Evolutionary conservation across 805 yeast genomes (phyloP).

Genomic region (Lachancea sp.): DNA sequence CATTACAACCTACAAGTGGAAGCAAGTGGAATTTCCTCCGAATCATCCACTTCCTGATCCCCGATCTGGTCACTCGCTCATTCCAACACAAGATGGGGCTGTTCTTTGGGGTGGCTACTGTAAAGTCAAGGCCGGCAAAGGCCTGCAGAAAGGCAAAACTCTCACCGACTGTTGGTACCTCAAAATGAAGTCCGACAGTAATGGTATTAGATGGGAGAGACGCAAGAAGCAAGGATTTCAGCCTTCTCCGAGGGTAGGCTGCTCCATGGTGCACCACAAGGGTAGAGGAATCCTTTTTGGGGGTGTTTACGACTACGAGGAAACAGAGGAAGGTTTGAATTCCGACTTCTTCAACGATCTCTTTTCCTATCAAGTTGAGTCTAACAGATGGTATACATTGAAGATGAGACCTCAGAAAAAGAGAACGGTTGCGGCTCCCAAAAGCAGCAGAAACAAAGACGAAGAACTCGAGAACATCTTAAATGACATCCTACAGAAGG

Average conservation of each 20-base stretch:
- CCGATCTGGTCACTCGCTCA: conserved; percentile 85
- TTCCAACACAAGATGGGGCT: conserved; percentile 77
- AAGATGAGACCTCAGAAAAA: conserved; percentile 56
- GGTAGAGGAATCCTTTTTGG: conserved; percentile 92
- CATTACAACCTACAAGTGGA: conserved; percentile 84
- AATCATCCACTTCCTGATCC: conserved; percentile 82
- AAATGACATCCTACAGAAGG: conserved; percentile 65
- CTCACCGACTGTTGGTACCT: conserved; percentile 80
- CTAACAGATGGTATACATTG: conserved; percentile 82
- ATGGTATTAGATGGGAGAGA: conserved; percentile 77
- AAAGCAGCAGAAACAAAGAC: conserved; percentile 48
- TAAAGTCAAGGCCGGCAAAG: conserved; percentile 84
- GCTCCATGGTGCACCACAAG: conserved; percentile 80
- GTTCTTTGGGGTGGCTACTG: conserved; percentile 90
- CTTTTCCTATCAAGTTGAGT: conserved; percentile 74
- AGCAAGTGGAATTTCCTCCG: conserved; percentile 77
- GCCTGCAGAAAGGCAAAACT: conserved; percentile 85
- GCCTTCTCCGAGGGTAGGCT: conserved; percentile 92
- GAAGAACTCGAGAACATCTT: conserved; percentile 78
- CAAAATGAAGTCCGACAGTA: conserved; percentile 77
- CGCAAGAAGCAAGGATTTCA: conserved; percentile 83
- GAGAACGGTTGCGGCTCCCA: conserved; percentile 44
- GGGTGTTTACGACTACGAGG: conserved; percentile 92
- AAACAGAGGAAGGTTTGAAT: conserved; percentile 86
- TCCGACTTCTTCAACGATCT: conserved; percentile 78